Evolutionary conservation across 495 filamentous ascomycete genomes (phyloP), one percentile per base, ranked within the genome.

Genomic region (Aspergillus sclerotioniger): DNA sequence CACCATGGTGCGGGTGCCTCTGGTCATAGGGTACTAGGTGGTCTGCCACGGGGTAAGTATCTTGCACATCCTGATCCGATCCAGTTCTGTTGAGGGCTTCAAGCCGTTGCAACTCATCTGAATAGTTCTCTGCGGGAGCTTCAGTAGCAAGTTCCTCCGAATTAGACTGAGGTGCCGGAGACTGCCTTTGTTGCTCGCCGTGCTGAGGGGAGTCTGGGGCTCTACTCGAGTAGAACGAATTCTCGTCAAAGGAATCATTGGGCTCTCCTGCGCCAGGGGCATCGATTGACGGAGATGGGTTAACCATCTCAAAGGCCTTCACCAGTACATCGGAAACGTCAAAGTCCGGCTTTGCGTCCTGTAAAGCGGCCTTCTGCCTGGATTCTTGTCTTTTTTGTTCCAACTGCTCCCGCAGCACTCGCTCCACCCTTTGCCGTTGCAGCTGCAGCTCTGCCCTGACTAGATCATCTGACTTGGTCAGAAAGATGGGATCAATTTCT

Each of bases 221-320:
- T 74, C 85, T 87, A 78, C 91, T 96, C 47, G 91, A 96, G 75
- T 97, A 96, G 72, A 94, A 93, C n/a, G 90, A 92, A 62, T 94
- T 92, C 65, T 93, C 87, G 72, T 96, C 91, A 72, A 91, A 89
- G 10, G 90, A 92, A 66, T 92, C 90, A 79, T 81, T 87, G 59
- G 81, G 75, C 59, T 81, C 79, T 70, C 79, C 77, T 61, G 70
- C 68, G 54, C 71, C 76, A 74, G 84, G 83, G 55, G 60, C 66
- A 60, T 76, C 74, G 80, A 78, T 76, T 66, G 72, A 64, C 44
- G 74, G 76, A 62, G 86, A 70, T 28, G 87, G 85, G 68, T 82
- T 85, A 59, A 91, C 89, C 60, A 90, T 75, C 48, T 84, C 80
- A 62, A 89, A 75, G 21, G 91, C 92, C 67, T 84, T 85, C 52